These are phyloP conservation scores for Blastocystis sp. DNA, from an alignment of 352 stramenopile species.

Conservation along the genomic window DNA sequence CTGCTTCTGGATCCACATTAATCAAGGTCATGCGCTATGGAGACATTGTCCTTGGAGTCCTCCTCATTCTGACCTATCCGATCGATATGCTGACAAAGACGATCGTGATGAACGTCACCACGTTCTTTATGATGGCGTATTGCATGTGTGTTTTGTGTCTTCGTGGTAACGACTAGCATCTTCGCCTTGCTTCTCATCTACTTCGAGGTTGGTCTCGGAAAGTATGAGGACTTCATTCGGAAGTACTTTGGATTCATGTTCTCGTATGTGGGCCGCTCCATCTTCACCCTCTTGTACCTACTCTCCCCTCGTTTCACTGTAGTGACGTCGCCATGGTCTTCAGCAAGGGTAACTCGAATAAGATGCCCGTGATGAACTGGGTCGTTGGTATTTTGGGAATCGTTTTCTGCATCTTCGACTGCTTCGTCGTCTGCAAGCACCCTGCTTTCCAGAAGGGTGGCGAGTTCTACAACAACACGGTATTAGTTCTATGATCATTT, in stretches of 20 bases:
- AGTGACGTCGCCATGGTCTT: slow-evolving; percentile 49
- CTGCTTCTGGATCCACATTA: slow-evolving; percentile 27
- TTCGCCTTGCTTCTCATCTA: slow-evolving; percentile 35
- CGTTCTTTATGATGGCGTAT: slow-evolving; percentile 46
- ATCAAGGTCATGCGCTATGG: slow-evolving; percentile 22
- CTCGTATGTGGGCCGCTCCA: slow-evolving; percentile 46
- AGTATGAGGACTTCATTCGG: slow-evolving; percentile 43
- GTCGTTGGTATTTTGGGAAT: slow-evolving; percentile 48
- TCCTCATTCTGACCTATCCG: slow-evolving; percentile 36
- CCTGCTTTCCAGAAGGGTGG: slow-evolving; percentile 57
- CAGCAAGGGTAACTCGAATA: background rate
- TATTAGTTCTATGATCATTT: background rate
- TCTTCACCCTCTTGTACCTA: slow-evolving; percentile 54
- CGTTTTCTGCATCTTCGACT: slow-evolving; percentile 40
- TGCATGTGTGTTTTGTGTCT: slow-evolving; percentile 12
- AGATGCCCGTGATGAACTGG: background rate
- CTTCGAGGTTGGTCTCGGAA: slow-evolving; percentile 33
- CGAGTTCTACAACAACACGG: slow-evolving; percentile 31
- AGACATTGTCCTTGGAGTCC: slow-evolving; percentile 35
- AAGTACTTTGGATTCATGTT: slow-evolving; percentile 57
- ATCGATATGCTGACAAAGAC: slow-evolving; percentile 11
- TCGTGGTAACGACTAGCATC: background rate
- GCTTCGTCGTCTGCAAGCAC: slow-evolving; percentile 54
- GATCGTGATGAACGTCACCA: background rate
- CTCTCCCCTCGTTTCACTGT: background rate